Evolutionary conservation across 2,329 filamentous ascomycete genomes (phyloP), one percentile per base, ranked within the genome.

Genomic region (Exophiala dermatitidis): DNA sequence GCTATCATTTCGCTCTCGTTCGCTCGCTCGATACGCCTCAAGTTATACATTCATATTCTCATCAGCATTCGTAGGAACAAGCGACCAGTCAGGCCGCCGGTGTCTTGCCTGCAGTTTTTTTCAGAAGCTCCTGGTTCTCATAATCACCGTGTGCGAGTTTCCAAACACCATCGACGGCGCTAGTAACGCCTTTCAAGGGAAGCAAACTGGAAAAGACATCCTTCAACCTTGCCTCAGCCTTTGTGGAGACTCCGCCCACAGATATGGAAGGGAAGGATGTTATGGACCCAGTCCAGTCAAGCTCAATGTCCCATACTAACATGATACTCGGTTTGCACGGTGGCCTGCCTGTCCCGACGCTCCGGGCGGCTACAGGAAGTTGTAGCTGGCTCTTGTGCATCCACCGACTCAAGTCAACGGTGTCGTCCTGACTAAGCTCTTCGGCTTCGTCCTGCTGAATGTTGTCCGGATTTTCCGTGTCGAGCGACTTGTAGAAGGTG

Each of bases 221-320:
- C 37, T 53, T 59, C 32, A 57, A 44, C 8, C 48, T 40, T 41
- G 46, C 36, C 28, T 56, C 47, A 2, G 56, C 53, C 32, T 54
- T 52, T 2, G 19, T 12, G 7, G 50, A 47, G 10, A 63, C 48
- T 6, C 61, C 61, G 34, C 47, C 48, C 7, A 48, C 30, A 19
- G 50, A 42, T 7, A 63, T 54, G 29, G 54, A 42, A 19, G 59
- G 52, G 2, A 48, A n/a, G 19, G 54, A 56, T 4, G 29, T 49
- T 8, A 49, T 30, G 4, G 50, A 44, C 31, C 62, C 57, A n/a
- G 51, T 55, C 59, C 60, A 62, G 36, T 57, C 48, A 4, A 63
- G 41, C 12, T 52, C 36, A 12, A 62, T 56, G n/a, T 56, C 30
- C 54, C 59, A 62, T 7, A 42, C 46, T 7, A 63, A 50, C 51